phyloP scores from a whole-genome alignment of 202 grass and related monocot species.

The Musa balbisiana region DNA sequence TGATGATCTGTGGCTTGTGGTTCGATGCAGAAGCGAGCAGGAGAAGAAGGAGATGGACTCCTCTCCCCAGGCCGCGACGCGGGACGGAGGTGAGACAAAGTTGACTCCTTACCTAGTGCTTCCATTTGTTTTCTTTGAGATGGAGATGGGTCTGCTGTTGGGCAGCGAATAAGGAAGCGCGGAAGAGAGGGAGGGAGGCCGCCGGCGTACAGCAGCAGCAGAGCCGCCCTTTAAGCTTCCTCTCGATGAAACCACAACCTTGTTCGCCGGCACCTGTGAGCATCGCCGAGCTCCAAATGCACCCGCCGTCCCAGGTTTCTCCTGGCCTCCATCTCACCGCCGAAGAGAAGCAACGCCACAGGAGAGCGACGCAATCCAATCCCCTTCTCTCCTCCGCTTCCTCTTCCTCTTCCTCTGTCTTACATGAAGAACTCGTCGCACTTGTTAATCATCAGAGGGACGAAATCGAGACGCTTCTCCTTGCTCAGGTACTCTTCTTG shows the following conservation, averaged over 20 bases:
- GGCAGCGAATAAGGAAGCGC: conserved; percentile 3
- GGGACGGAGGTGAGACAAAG: conserved; percentile 7
- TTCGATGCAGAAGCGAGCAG: conserved; percentile 16
- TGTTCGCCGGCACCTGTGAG: neutral
- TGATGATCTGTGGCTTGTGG: neutral
- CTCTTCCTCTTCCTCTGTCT: conserved; percentile 19
- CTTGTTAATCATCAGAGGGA: conserved; percentile 35
- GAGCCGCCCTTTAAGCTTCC: neutral
- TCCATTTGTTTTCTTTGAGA: neutral
- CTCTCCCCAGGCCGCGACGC: neutral
- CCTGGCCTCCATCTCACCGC: conserved; percentile 3
- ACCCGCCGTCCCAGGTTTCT: conserved; percentile 20
- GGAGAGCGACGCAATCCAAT: neutral
- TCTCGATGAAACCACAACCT: neutral
- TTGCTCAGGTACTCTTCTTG: conserved; percentile 28
- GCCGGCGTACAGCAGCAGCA: neutral
- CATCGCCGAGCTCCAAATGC: neutral
- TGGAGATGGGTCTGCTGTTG: neutral
- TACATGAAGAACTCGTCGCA: conserved; percentile 16
- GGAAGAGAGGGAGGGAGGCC: conserved; percentile 14
- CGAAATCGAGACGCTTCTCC: conserved; percentile 33
- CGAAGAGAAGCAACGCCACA: conserved; percentile 5
- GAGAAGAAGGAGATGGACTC: conserved; percentile 16
- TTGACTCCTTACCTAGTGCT: neutral
- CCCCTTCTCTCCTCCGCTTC: conserved; percentile 14